These are phyloP conservation scores for Sugiyamaella neomexicana DNA, from an alignment of 1,139 yeast species.

Conservation along the genomic window DNA sequence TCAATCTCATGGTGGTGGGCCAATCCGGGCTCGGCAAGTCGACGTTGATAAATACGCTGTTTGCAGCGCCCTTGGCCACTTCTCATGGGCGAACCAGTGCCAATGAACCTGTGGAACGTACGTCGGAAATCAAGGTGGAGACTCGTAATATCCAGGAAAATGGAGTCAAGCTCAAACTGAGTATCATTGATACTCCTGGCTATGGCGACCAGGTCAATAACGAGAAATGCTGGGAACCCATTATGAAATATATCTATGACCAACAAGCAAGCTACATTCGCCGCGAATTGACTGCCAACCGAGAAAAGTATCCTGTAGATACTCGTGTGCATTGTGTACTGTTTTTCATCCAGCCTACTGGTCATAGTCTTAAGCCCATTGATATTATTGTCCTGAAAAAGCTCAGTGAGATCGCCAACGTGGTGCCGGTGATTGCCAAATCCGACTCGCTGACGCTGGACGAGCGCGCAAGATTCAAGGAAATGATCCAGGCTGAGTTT, in stretches of 20 bases:
- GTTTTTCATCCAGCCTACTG: constrained; percentile 88
- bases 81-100: constrained; percentile 68
- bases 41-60: constrained; percentile 85
- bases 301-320: constrained; percentile 81
- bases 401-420: constrained; percentile 87
- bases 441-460: constrained; percentile 84
- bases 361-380: constrained; percentile 72
- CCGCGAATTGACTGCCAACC: constrained; percentile 93
- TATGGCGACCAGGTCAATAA: constrained; percentile 96
- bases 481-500: constrained; percentile 70
- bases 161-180: constrained; percentile 80
- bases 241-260: constrained; percentile 91
- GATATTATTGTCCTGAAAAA: constrained; percentile 83
- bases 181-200: constrained; percentile 95
- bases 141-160: constrained; percentile 74
- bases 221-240: constrained; percentile 95
- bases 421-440: constrained; percentile 93
- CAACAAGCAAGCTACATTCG: constrained; percentile 92
- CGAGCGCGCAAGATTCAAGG: constrained; percentile 79
- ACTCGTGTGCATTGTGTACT: constrained; percentile 94
- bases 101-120: constrained; percentile 75
- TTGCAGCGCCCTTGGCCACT: constrained; percentile 75
- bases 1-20: constrained; percentile 90
- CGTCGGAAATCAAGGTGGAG: constrained; percentile 81
- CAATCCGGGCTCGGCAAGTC: constrained; percentile 94